Evolutionary conservation across 2,329 filamentous ascomycete genomes (phyloP), one percentile per base, ranked within the genome.

Genomic region (Colletotrichum echinochloae): DNA sequence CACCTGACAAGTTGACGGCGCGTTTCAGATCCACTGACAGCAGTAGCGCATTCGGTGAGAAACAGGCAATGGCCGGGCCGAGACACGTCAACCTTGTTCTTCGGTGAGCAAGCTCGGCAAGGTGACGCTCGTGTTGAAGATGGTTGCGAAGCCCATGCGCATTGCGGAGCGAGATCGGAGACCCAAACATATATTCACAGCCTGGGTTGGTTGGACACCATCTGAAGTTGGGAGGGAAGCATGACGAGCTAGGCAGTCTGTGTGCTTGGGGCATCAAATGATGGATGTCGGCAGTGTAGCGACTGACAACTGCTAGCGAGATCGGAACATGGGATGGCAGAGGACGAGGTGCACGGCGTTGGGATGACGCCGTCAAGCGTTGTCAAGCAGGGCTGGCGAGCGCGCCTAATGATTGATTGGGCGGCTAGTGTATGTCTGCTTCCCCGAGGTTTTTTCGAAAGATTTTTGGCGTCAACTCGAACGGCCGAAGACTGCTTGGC

Each of bases 61-160:
- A 41, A 62, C 48, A 62, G 30, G 37, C 28, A 28, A 18, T 20
- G 41, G n/a, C n/a, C 35, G 16, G 20, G 9, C 35, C 33, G 26
- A 16, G 23, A 59, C 41, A 54, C 23, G 44, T 49, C 52, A 18
- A 41, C 52, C 14, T 35, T 16, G 5, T 18, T 39, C 30, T 59
- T 65, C 62, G 62, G 62, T 65, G 62, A 59, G 37, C 46, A 35
- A 37, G 5, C 16, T 37, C 16, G 9, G 41, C 30, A 49, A 51
- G 52, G 26, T 7, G 41, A 30, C 18, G 30, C 20, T 59, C n/a
- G 55, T 49, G 14, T 39, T 28, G 59, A 20, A n/a, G 44, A 51
- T 49, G 14, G 28, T 18, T 8, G 9, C 11, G 28, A 35, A 26
- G 44, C 30, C 28, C 46, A n/a, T 61, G 46, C 9, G n/a, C 44